Evolutionary conservation across 2,329 filamentous ascomycete species (phyloP).

Genomic region (Westerdykella ornata): DNA sequence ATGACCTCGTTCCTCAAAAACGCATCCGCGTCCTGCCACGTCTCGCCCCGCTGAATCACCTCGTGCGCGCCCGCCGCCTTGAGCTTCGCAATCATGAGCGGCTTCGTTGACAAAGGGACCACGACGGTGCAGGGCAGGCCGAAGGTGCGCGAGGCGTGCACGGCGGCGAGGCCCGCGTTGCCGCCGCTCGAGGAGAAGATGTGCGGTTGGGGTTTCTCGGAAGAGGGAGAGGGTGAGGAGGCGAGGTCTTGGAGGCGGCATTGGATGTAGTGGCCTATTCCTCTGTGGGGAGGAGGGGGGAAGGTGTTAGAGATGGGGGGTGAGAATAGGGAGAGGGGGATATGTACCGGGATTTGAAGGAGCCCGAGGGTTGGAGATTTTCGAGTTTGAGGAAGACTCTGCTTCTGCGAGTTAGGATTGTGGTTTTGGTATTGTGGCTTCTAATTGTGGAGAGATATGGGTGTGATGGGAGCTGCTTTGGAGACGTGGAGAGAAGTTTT

Average conservation of each 20-base stretch:
- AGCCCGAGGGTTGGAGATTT: slow-evolving; percentile 74
- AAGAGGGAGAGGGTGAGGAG: slow-evolving; percentile 6
- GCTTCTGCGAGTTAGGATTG: slow-evolving; percentile 45
- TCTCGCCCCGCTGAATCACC: slow-evolving; percentile 61
- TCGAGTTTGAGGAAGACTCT: slow-evolving; percentile 82
- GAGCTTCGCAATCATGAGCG: slow-evolving; percentile 66
- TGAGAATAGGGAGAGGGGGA: not conserved
- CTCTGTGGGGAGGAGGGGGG: slow-evolving; percentile 30
- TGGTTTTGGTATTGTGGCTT: slow-evolving; percentile 1
- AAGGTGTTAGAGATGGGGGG: not conserved
- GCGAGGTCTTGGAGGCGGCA: slow-evolving; percentile 38
- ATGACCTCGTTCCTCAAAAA: slow-evolving; percentile 57
- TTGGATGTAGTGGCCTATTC: slow-evolving; percentile 66
- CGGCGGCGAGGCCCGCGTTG: slow-evolving; percentile 78
- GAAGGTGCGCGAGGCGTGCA: slow-evolving; percentile 61
- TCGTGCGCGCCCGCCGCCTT: slow-evolving; percentile 58
- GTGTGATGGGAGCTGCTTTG: not conserved
- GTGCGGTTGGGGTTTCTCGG: slow-evolving; percentile 43
- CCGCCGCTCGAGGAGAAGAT: slow-evolving; percentile 79
- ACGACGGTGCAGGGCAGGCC: slow-evolving; percentile 66
- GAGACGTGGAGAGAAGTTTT: not conserved
- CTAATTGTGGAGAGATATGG: not conserved
- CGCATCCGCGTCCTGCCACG: slow-evolving; percentile 63
- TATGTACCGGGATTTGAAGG: slow-evolving; percentile 67
- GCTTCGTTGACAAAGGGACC: slow-evolving; percentile 59